Conservation (phyloP, 768 basidiomycete species). For the Rhizopogon salebrosus region DNA sequence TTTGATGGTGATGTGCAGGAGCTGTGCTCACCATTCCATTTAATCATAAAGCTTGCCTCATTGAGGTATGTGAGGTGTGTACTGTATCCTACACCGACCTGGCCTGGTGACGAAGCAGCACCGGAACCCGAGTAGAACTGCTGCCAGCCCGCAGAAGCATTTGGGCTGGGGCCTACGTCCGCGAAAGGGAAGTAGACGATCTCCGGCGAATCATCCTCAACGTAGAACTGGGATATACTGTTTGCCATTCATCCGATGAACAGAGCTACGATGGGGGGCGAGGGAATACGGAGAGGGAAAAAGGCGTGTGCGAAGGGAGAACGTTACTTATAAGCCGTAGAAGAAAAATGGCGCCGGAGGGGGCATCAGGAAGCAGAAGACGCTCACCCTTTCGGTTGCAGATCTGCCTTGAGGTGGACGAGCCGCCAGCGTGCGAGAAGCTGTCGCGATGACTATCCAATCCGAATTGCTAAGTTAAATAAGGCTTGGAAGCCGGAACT, state of each 20-base stretch:
- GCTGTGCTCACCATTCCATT: conserved; percentile 54
- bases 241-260: conserved; percentile 27
- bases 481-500: neutral
- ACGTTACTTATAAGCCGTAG: neutral
- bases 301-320: conserved; percentile 4
- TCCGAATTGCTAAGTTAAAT: neutral
- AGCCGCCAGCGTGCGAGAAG: neutral
- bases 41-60: conserved; percentile 50
- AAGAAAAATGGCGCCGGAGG: conserved; percentile 4
- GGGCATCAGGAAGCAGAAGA: conserved; percentile 8
- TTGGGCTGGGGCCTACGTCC: conserved; percentile 47
- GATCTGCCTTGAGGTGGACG: conserved; percentile 22
- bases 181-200: conserved; percentile 56
- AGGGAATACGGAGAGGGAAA: conserved; percentile 1
- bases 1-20: neutral
- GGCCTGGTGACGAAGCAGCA: conserved; percentile 36
- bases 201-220: conserved; percentile 66
- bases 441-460: neutral
- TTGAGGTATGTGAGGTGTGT: conserved; percentile 58
- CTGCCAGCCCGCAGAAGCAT: conserved; percentile 61
- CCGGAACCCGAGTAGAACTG: conserved; percentile 52
- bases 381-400: conserved; percentile 15
- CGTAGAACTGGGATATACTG: conserved; percentile 30
- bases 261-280: conserved; percentile 30
- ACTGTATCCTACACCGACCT: conserved; percentile 50